phyloP scores from a whole-genome alignment of 495 filamentous ascomycete genomes.

The Cryomyces minteri region DNA sequence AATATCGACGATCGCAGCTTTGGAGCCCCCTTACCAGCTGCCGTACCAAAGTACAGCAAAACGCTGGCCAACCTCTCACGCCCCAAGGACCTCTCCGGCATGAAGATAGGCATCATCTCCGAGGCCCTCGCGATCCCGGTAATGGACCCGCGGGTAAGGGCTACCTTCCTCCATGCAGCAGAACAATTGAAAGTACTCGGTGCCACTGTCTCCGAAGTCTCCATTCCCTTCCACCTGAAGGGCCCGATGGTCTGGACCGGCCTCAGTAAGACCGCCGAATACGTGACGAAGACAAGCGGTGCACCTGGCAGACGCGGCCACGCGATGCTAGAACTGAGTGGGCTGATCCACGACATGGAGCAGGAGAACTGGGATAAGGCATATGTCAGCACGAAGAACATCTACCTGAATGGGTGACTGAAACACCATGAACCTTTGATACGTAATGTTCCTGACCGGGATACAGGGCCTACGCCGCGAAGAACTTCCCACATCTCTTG shows the following conservation, averaged over 20 bases:
- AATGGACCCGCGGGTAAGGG: slow-evolving; percentile 24
- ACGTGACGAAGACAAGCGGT: slow-evolving; percentile 23
- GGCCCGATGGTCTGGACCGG: slow-evolving; percentile 32
- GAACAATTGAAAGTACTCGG: slow-evolving; percentile 30
- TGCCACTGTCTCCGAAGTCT: slow-evolving; percentile 31
- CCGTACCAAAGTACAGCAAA: slow-evolving; percentile 18
- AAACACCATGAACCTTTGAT: slow-evolving; percentile 10
- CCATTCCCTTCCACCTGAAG: slow-evolving; percentile 30
- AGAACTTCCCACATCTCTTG: slow-evolving; percentile 14
- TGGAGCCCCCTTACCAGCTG: slow-evolving; percentile 10
- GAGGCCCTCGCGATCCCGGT: slow-evolving; percentile 29
- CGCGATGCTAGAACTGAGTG: slow-evolving; percentile 24
- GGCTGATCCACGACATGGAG: slow-evolving; percentile 21
- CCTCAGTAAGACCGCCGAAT: slow-evolving; percentile 24
- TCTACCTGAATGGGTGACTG: slow-evolving; percentile 11
- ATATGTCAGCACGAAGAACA: slow-evolving; percentile 9
- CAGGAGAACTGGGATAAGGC: slow-evolving; percentile 21
- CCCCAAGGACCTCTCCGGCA: slow-evolving; percentile 28
- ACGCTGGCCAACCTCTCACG: slow-evolving; percentile 11
- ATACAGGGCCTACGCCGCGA: too few relatives aligned
- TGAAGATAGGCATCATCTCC: slow-evolving; percentile 32
- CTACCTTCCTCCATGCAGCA: slow-evolving; percentile 24
- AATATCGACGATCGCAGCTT: slow-evolving; percentile 36
- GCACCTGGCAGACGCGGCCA: slow-evolving; percentile 23
- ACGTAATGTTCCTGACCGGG: too few relatives aligned